Conservation (phyloP, 768 basidiomycete genomes). For the Scleroderma citrinum region DNA sequence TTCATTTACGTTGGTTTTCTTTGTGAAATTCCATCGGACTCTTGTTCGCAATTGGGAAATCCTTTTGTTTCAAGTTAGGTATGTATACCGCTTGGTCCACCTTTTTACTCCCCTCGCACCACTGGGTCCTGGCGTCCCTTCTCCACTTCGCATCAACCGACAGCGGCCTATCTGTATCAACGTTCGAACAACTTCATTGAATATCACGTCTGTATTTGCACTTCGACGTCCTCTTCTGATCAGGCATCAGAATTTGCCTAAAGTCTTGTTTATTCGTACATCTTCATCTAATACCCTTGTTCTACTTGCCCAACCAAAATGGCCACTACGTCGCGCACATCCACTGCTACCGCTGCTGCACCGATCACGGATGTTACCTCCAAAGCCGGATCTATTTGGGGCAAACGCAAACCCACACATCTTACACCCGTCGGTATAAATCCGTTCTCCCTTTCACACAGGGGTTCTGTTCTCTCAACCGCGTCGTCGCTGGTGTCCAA, state of each 20-base stretch:
- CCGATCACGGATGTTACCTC: neutral
- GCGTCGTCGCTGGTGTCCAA: conserved; percentile 15
- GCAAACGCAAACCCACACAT: conserved; percentile 23
- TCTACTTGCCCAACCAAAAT: neutral
- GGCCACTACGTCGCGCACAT: conserved; percentile 1
- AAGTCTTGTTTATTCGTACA: neutral
- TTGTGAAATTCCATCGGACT: neutral
- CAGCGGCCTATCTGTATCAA: neutral
- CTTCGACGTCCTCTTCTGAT: conserved; percentile 11
- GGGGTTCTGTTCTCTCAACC: conserved; percentile 18
- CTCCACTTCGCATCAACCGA: neutral
- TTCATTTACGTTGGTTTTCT: neutral
- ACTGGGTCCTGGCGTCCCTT: conserved; percentile 12
- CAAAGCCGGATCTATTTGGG: conserved; percentile 13
- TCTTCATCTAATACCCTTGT: conserved; percentile 6
- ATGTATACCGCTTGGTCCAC: conserved; percentile 1
- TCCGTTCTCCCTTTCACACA: conserved; percentile 1
- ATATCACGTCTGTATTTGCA: neutral
- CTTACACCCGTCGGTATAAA: conserved; percentile 14
- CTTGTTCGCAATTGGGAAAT: conserved; percentile 4
- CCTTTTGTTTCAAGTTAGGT: conserved; percentile 18
- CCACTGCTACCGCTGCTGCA: neutral
- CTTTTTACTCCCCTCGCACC: conserved; percentile 11
- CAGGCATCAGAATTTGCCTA: conserved; percentile 18
- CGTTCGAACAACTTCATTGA: neutral